Evolutionary conservation across 2,329 filamentous ascomycete genomes (phyloP).

Genomic region (Dactylonectria estremocensis): DNA sequence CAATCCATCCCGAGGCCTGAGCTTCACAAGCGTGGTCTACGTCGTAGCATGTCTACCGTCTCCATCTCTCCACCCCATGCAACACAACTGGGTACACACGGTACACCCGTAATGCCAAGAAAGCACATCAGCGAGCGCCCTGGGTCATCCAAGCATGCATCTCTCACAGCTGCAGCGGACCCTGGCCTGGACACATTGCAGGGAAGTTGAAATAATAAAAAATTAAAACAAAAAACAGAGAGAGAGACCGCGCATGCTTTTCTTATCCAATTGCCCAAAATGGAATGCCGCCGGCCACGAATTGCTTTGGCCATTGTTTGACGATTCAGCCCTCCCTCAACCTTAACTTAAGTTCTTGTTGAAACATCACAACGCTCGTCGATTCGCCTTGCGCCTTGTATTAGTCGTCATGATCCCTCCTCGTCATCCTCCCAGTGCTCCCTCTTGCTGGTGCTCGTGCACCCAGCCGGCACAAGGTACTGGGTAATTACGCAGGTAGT

Average conservation of each 20-base stretch:
- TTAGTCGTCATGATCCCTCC: neutral
- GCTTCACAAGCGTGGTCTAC: conserved; percentile 23
- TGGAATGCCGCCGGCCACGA: conserved; percentile 25
- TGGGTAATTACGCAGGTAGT: neutral
- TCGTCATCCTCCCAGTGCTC: conserved; percentile 6
- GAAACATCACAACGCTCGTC: neutral
- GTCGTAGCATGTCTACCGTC: neutral
- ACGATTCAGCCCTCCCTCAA: too few species aligned
- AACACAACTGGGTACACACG: too few species aligned
- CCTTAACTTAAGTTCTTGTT: neutral
- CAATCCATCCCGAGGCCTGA: conserved; percentile 34
- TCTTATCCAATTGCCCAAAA: conserved; percentile 6
- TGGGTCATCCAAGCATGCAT: neutral
- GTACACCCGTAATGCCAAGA: conserved; percentile 18
- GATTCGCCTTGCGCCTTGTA: neutral
- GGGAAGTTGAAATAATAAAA: too few species aligned
- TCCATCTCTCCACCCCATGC: conserved; percentile 8
- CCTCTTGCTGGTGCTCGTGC: conserved; percentile 3
- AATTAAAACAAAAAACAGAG: too few species aligned
- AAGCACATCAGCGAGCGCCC: conserved; percentile 2
- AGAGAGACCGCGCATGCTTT: neutral
- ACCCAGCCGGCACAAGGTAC: neutral
- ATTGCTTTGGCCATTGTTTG: neutral
- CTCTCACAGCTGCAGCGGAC: neutral
- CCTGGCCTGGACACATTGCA: neutral